These are phyloP conservation scores for Coemansia guatemalensis DNA, from an alignment of 192 early-diverging fungal species.

Conservation along the genomic window DNA sequence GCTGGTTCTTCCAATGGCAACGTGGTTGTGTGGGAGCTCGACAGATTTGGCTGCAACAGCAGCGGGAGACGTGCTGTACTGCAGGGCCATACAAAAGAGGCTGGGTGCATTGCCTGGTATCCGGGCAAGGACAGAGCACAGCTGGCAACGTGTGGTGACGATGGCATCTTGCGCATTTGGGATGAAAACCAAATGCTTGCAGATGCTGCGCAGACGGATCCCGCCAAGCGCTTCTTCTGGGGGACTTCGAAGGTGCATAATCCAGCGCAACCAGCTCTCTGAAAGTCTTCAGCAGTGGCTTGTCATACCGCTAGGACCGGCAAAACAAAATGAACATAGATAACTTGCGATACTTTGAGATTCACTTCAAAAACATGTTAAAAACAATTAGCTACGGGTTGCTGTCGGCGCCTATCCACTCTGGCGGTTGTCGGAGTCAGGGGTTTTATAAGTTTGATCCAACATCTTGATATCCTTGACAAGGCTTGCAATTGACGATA, in stretches of 20 bases:
- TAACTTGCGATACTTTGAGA: not conserved
- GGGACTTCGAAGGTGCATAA: constrained; percentile 22
- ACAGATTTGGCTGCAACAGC: constrained; percentile 38
- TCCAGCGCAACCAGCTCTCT: not conserved
- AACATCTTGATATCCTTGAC: constrained; percentile 12
- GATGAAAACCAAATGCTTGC: constrained; percentile 36
- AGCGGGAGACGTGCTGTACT: constrained; percentile 48
- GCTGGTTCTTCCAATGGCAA: constrained; percentile 66
- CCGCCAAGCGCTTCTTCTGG: constrained; percentile 31
- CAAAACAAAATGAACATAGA: not conserved
- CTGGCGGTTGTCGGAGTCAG: not conserved
- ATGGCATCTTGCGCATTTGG: constrained; percentile 75
- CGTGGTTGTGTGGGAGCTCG: constrained; percentile 73
- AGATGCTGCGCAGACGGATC: constrained; percentile 18
- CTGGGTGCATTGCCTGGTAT: constrained; percentile 76
- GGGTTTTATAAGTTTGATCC: not conserved
- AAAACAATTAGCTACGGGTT: not conserved
- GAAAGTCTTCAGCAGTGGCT: not conserved
- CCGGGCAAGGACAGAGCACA: constrained; percentile 47
- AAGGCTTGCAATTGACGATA: constrained; percentile 17
- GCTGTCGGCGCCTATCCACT: not conserved
- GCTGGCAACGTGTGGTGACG: constrained; percentile 78
- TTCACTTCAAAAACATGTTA: not conserved
- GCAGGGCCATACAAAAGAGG: constrained; percentile 65
- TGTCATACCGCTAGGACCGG: not conserved